Evolutionary conservation across 345 rosid genomes (phyloP), one percentile per base, ranked within the genome.

Genomic region (Camelina laxa): DNA sequence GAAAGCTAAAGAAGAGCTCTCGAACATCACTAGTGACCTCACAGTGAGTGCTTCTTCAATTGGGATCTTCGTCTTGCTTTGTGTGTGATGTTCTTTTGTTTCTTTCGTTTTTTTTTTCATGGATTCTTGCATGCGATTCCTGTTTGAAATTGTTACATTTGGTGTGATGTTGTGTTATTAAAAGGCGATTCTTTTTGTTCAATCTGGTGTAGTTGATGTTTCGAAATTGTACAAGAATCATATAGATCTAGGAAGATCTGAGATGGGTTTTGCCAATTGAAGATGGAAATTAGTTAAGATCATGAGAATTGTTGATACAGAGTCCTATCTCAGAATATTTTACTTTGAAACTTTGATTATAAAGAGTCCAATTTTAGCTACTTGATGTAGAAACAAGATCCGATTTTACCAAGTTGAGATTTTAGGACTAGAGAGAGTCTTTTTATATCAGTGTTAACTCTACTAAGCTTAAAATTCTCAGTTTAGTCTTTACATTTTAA

Each of bases 1-100:
- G 85, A 90, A 88, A 82, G 98, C 98, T 55, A 91, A 90, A 79
- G 91, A 86, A 68, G 98, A 94, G 85, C 68, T 94, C 80, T 80
- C 91, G 33, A 90, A 87, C 85, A 90, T 94, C 67, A 73, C 93
- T 65, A 91, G 84, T 60, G 98, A 94, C 75, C 71, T 94, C 82
- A 80, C 85, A 67, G 98, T 94, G 31, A 84, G 77, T 72, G 5
- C 30, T 58, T 12, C 14, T 35, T 20, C 1, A 65, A 30, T 38
- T 12, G 1, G 3, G 3, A 16, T 63, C 48, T 49, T 59, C 8
- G 39, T 12, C 15, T 72, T 69, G 6, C 27, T 71, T 30, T n/a
- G 5, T 48, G 2, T 66, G 54, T 66, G 6, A 31, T 73, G n/a
- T n/a, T 60, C 22, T 3, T 36, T 17, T 45, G 24, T 42, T 10